These are phyloP conservation scores for Heliamphora pulchella DNA, from an alignment of 179 eudicot species.

Conservation along the genomic window DNA sequence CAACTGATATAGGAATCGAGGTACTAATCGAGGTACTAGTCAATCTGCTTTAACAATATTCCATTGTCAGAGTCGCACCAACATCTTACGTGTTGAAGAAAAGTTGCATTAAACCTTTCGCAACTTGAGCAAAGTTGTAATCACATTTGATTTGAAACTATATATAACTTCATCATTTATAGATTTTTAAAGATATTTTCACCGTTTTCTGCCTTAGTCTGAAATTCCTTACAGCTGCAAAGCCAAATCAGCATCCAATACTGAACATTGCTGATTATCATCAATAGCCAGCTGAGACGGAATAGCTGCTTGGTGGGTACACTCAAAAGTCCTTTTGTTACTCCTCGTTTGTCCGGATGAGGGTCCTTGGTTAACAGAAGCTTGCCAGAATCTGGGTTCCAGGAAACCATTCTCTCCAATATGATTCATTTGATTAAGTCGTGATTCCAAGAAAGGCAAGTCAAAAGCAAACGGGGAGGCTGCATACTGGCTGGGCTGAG, in stretches of 20 bases:
- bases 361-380: neutral
- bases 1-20: neutral
- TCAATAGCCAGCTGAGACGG: constrained; percentile 4
- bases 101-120: neutral
- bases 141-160: neutral
- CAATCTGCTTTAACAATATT: neutral
- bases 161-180: neutral
- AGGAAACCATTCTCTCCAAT: neutral
- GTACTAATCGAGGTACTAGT: neutral
- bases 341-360: neutral
- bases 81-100: neutral
- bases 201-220: neutral
- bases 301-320: neutral
- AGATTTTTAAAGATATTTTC: neutral
- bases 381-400: neutral
- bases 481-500: neutral
- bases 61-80: neutral
- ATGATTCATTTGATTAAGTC: constrained; percentile 29
- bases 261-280: neutral
- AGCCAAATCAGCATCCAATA: constrained; percentile 17
- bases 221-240: constrained; percentile 18
- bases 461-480: constrained; percentile 30
- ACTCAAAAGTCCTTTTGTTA: neutral
- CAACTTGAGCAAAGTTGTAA: neutral
- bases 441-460: constrained; percentile 32